Base-by-base conservation (phyloP, 352 stramenopile species). In the Globisporangium echinulatum region DNA sequence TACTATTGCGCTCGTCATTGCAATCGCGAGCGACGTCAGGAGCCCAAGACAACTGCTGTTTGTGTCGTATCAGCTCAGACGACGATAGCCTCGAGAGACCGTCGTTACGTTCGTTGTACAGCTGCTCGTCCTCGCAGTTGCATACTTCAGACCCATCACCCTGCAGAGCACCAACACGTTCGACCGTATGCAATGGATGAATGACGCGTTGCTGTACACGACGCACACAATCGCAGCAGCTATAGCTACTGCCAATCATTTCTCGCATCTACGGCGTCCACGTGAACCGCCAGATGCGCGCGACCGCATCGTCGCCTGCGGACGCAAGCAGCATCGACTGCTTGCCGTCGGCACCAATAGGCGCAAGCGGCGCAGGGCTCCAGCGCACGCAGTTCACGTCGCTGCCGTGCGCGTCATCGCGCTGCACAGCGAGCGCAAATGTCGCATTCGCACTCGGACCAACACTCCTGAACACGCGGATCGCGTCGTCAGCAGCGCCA, bases 401-500 rank as follows among this genome's bases (percentile, higher is more conserved):
- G 59, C 79, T 90, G 13, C 66, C 55, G 53, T 90, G 82, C 43
- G 80, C 79, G 48, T 82, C 67, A n/a, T 75, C 54, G 54, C 88
- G 72, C 14, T 77, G 42, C 25, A 92, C 71, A 36, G 82, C 87
- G 50, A 91, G 62, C 56, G 90, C 79, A 49, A 96, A 96, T 6
- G 63, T 49, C 15, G 65, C 10, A 54, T 49, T 49, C 36, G 19
- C 25, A 33, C 25, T 33, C 1, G 2, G 25, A 33, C 25, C 25
- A 33, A 3, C 25, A 33, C 25, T 3, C 25, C 25, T 33, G 25
- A 98, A 94, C 49, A 98, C 69, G 0, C 82, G 77, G 52, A 99
- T 96, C 3, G 68, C 64, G 65, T 98, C 88, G 63, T 99, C 96
- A 0, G 77, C 92, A 11, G 90, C 94, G 37, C 83, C 88, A 1